Conservation (phyloP, 768 basidiomycete species). For the Lactarius hengduanensis region DNA sequence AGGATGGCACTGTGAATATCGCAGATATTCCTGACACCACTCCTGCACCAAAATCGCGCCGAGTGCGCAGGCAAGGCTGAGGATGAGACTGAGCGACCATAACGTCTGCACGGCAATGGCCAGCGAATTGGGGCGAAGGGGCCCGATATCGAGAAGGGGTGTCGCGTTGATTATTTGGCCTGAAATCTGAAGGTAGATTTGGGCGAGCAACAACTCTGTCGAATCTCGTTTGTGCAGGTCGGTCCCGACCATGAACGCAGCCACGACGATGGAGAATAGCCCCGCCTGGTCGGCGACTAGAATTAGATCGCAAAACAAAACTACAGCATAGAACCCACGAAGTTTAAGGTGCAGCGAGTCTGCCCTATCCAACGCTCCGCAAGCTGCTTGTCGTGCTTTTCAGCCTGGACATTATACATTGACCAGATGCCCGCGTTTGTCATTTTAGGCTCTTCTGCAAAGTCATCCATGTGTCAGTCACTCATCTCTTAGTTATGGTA, state of each 20-base stretch:
- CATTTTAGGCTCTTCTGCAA: slow-evolving; percentile 4
- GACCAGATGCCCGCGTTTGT: slow-evolving; percentile 16
- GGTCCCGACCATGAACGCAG: slow-evolving; percentile 10
- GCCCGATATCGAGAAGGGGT: neutral
- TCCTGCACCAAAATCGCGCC: slow-evolving; percentile 16
- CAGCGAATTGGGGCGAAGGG: neutral
- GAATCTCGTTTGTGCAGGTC: slow-evolving; percentile 1
- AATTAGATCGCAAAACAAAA: neutral
- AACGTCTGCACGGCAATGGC: slow-evolving; percentile 13
- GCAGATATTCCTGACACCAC: slow-evolving; percentile 20
- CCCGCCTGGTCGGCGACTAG: slow-evolving; percentile 3
- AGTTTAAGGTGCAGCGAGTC: slow-evolving; percentile 1
- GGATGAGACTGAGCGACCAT: slow-evolving; percentile 22
- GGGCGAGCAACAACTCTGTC: slow-evolving; percentile 9
- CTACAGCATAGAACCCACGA: neutral
- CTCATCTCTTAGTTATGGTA: neutral
- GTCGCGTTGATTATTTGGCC: neutral
- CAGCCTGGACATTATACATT: slow-evolving; percentile 2
- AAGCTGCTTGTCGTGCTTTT: slow-evolving; percentile 15
- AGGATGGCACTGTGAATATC: slow-evolving; percentile 10
- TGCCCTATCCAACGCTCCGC: slow-evolving; percentile 13
- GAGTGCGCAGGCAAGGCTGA: slow-evolving; percentile 18
- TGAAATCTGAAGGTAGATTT: slow-evolving; percentile 18
- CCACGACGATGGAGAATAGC: slow-evolving; percentile 13
- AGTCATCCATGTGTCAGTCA: neutral